A percentile compares a stretch with the other conserved stretches of the same genome.
Conservation (phyloP, 176 grass and related monocot genomes). For the Triticum urartu region DNA sequence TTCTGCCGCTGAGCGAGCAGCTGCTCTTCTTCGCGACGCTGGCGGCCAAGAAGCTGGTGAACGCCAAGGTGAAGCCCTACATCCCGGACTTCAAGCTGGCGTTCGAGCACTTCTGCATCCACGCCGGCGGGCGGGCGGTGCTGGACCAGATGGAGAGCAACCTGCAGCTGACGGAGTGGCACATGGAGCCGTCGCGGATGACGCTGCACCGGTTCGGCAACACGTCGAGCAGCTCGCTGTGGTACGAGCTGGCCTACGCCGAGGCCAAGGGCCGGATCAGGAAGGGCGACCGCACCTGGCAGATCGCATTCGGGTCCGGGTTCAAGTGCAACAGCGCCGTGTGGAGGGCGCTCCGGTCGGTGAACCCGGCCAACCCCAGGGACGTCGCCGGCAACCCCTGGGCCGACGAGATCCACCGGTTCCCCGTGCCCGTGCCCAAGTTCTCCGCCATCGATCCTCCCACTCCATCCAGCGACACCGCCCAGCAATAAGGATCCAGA, state of each 20-base stretch:
- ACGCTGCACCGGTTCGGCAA: constrained; percentile 68
- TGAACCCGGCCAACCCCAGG: constrained; percentile 40
- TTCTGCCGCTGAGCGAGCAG: constrained; percentile 57
- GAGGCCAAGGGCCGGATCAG: constrained; percentile 60
- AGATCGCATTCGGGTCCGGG: constrained; percentile 61
- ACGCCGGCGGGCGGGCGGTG: constrained; percentile 55
- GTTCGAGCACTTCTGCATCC: constrained; percentile 79
- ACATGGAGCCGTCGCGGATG: constrained; percentile 79
- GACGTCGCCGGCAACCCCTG: constrained; percentile 31
- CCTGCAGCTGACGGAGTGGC: constrained; percentile 50
- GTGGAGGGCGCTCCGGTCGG: constrained; percentile 54
- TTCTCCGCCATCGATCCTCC: constrained; percentile 19
- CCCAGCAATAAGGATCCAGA: neutral
- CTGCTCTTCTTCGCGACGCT: constrained; percentile 63
- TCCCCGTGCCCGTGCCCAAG: constrained; percentile 47
- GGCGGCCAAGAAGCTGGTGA: constrained; percentile 23
- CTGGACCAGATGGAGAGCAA: constrained; percentile 64
- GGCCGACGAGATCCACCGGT: constrained; percentile 42
- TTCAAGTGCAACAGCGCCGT: constrained; percentile 83
- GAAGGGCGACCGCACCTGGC: constrained; percentile 62
- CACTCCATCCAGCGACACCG: too few species aligned
- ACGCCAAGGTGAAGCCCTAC: constrained; percentile 50
- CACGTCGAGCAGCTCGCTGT: constrained; percentile 70
- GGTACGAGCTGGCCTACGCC: constrained; percentile 71
- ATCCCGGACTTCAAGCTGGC: constrained; percentile 78